Evolutionary conservation across 2,329 filamentous ascomycete species (phyloP).

Genomic region (Chaetomium strumarium): DNA sequence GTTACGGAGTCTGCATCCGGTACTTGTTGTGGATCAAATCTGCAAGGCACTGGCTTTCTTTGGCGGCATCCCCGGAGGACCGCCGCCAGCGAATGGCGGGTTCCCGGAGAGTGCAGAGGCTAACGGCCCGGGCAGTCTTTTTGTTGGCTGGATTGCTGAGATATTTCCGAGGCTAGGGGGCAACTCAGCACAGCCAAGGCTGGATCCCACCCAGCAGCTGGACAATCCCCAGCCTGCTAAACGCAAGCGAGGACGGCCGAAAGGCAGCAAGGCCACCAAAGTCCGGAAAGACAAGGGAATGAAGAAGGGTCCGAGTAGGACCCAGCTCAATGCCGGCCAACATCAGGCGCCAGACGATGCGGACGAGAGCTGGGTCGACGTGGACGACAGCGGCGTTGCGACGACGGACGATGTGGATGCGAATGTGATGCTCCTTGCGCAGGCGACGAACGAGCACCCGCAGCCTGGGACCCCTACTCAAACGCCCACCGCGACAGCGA

Average conservation of each 20-base stretch:
- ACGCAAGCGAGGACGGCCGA: constrained; percentile 48
- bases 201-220: constrained; percentile 24
- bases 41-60: constrained; percentile 60
- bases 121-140: constrained; percentile 52
- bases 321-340: constrained; percentile 3
- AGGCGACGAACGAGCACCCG: constrained; percentile 14
- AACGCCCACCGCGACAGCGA: background rate
- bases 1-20: constrained; percentile 49
- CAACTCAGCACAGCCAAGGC: constrained; percentile 17
- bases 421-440: constrained; percentile 22
- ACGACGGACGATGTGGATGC: constrained; percentile 19
- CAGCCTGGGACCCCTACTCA: constrained; percentile 3
- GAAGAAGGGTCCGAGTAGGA: constrained; percentile 38
- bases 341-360: constrained; percentile 5
- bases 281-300: constrained; percentile 44
- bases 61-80: constrained; percentile 52
- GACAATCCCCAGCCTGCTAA: constrained; percentile 29
- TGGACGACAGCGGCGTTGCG: constrained; percentile 33
- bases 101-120: constrained; percentile 52
- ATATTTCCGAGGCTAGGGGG: constrained; percentile 49
- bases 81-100: constrained; percentile 41
- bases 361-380: constrained; percentile 42
- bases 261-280: constrained; percentile 49
- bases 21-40: constrained; percentile 54
- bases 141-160: constrained; percentile 58